Evolutionary conservation across 176 grass and related monocot genomes (phyloP), one percentile per base, ranked within the genome.

Genomic region (Zoysia japonica): DNA sequence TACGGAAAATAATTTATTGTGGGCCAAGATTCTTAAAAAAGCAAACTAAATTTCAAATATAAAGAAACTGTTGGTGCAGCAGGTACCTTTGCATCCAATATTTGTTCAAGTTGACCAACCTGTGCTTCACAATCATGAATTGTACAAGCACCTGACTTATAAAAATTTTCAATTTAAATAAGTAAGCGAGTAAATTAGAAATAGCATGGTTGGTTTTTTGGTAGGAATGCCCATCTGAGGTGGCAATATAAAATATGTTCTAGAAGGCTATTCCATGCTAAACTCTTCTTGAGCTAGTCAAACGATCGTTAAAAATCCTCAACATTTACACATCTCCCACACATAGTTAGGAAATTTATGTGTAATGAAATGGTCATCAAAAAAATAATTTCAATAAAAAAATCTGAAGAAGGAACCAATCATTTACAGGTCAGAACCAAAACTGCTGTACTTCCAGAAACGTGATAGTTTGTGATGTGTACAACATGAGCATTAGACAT

Each of bases 21-120:
- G 72, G 78, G 45, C 70, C 67, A 6, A 5, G 13, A 11, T 88
- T 79, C 47, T 11, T 70, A 70, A 76, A 62, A 54, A 38, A 67
- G 62, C 47, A 48, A 40, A 69, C 41, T 28, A 47, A 75, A 52
- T 54, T 82, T 55, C 39, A 69, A 78, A 69, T 65, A 13, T 42
- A 54, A 64, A 74, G 39, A 75, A 69, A 40, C 43, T 55, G 49
- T 65, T 8, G 50, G 43, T 77, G 60, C 56, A 61, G 38, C 39
- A 64, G 64, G 44, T 65, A 90, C 89, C 81, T 81, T 84, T 20
- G 89, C 81, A 72, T 91, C 77, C 81, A 91, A 81, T 43, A 79
- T 81, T 54, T 51, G 61, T 73, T 91, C 89, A 87, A 91, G 85
- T 77, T 84, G 59, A 87, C 46, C 72, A 72, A 91, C 84, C 35